A percentile compares a stretch with the other conserved stretches of the same genome.
These are phyloP conservation scores for Begonia masoniana DNA, from an alignment of 306 rosid species.

Conservation along the genomic window DNA sequence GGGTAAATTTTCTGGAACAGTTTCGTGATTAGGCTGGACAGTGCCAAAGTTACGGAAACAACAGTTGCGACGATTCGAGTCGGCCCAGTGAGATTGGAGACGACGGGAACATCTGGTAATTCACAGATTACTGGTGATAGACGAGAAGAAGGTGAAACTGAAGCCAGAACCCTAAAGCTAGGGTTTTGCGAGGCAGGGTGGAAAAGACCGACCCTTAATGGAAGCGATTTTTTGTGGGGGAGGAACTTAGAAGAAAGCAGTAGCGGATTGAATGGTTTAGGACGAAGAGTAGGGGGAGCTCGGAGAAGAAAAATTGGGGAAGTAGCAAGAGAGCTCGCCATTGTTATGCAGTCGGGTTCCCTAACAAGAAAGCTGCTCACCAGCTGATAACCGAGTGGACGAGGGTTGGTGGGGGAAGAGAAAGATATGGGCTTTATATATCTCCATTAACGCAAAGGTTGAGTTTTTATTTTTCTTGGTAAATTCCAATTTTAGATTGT, in stretches of 20 bases:
- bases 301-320: conserved; percentile 11
- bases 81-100: conserved; percentile 7
- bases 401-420: too few species aligned
- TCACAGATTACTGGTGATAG: not conserved
- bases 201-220: not conserved
- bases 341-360: not conserved
- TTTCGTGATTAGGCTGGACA: conserved; percentile 2
- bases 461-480: too few species aligned
- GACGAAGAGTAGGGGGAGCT: not conserved
- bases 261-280: not conserved
- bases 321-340: conserved; percentile 6
- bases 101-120: not conserved
- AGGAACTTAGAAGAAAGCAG: conserved; percentile 1
- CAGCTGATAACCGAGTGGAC: too few species aligned
- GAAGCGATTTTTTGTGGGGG: not conserved
- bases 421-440: too few species aligned
- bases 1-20: conserved; percentile 2
- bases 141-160: conserved; percentile 1
- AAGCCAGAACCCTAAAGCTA: conserved; percentile 6
- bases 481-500: too few species aligned
- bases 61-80: conserved; percentile 24
- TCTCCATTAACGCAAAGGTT: too few species aligned
- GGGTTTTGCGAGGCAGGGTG: not conserved
- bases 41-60: conserved; percentile 16
- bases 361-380: too few species aligned